A percentile compares a stretch with the other conserved stretches of the same genome.
Conservation (phyloP, 306 rosid species). For the Quercus bicolor region DNA sequence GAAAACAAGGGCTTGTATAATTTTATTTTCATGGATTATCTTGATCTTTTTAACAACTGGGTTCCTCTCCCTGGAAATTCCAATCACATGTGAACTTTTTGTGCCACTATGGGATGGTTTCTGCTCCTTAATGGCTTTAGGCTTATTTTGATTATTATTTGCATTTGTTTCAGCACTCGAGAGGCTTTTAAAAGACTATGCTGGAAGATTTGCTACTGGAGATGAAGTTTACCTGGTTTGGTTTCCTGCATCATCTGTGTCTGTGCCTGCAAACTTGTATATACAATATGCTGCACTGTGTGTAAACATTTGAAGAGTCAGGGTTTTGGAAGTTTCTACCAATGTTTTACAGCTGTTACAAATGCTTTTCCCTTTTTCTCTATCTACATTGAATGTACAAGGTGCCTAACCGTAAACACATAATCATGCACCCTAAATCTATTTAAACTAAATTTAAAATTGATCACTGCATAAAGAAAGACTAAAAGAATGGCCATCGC, state of each 20-base stretch:
- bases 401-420: too few species aligned
- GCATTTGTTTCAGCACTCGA: constrained; percentile 47
- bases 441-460: neutral
- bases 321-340: neutral
- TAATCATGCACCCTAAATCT: neutral
- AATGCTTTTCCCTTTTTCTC: neutral
- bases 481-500: neutral
- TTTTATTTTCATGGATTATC: neutral
- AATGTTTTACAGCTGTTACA: neutral
- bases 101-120: neutral
- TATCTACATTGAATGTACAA: neutral
- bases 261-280: neutral
- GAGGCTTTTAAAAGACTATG: constrained; percentile 38
- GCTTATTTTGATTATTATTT: constrained; percentile 3
- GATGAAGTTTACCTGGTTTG: constrained; percentile 51
- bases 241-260: neutral
- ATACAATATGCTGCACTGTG: neutral
- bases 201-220: constrained; percentile 56
- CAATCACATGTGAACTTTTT: neutral
- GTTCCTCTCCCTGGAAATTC: neutral
- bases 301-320: neutral
- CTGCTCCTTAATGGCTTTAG: neutral
- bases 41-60: neutral
- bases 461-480: neutral
- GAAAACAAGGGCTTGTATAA: neutral